Base-by-base conservation (phyloP, 1,284 basidiomycete genomes). In the Cryptococcus sp. region DNA sequence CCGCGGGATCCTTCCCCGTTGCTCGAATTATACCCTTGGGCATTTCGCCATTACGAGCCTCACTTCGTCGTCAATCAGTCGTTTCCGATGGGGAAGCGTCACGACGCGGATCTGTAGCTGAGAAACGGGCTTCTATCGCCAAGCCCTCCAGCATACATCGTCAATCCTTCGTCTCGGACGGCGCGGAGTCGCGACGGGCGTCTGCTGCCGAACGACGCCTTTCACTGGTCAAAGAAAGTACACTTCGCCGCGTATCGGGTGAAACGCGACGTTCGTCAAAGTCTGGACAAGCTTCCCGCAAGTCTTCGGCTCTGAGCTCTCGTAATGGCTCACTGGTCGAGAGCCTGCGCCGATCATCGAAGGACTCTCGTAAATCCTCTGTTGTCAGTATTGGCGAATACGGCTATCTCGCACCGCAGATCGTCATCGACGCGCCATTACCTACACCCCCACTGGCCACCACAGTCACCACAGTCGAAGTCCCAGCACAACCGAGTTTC, bases 381-480 rank as follows among this genome's bases (percentile, higher is more conserved):
- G 58, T 68, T 19, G 67, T 69, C 58, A 70, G 68, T 54, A 55
- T 70, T 11, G 54, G 58, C 43, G 70, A 72, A 46, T 72, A 70
- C 52, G 66, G 65, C n/a, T 72, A 72, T 46, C 62, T 72, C 17
- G 70, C 54, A 3, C 65, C 70, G 16, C 61, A 67, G 47, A 72
- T 72, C 30, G 61, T 65, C 25, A 66, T 69, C 46, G 68, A 70
- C 45, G 57, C 54, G 6, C 52, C 65, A 5, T 39, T 54, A 8
- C 8, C 39, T 3, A 41, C 42, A 1, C 39, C 60, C 0, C 43
- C 51, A 5, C 47, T 41, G 17, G 19, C 30, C 5, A 27, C 54
- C 13, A 47, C 48, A 3, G 23, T 19, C 5, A 27, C 54, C 13
- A 47, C 48, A 3, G 23, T 19, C 19, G 30, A 48, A 41, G n/a